phyloP scores from a whole-genome alignment of 345 rosid species.

The Jatropha curcas region DNA sequence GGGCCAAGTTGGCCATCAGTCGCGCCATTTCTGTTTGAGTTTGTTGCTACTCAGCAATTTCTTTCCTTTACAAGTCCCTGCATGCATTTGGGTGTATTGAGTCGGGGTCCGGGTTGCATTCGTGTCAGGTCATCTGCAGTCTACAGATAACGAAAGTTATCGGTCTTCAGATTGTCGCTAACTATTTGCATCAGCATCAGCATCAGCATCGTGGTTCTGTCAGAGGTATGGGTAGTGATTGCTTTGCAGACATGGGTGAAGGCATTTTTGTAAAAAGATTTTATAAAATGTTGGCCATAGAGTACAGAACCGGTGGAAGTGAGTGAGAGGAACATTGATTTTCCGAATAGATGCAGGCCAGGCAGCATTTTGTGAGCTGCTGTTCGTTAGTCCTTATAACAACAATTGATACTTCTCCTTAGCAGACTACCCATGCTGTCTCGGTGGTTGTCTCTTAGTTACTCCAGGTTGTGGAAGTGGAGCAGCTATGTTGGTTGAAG shows the following conservation, averaged over 20 bases:
- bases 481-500: constrained; percentile 15
- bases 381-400: not conserved
- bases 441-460: not conserved
- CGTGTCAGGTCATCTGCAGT: constrained; percentile 43
- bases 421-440: too few relatives aligned
- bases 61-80: constrained; percentile 36
- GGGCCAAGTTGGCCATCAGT: constrained; percentile 75
- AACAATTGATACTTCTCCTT: constrained; percentile 5
- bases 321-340: not conserved
- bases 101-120: constrained; percentile 48
- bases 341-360: constrained; percentile 11
- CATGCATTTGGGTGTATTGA: constrained; percentile 59
- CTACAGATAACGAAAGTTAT: constrained; percentile 37
- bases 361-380: constrained; percentile 11
- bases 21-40: constrained; percentile 75
- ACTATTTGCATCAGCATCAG: constrained; percentile 55
- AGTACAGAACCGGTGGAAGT: constrained; percentile 9
- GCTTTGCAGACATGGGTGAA: constrained; percentile 14
- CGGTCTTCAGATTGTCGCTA: constrained; percentile 41
- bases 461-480: constrained; percentile 18
- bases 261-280: constrained; percentile 6
- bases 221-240: constrained; percentile 14
- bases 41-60: constrained; percentile 26
- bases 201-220: too few relatives aligned
- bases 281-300: constrained; percentile 20